phyloP scores from a whole-genome alignment of 306 rosid species.

The Cercis canadensis region DNA sequence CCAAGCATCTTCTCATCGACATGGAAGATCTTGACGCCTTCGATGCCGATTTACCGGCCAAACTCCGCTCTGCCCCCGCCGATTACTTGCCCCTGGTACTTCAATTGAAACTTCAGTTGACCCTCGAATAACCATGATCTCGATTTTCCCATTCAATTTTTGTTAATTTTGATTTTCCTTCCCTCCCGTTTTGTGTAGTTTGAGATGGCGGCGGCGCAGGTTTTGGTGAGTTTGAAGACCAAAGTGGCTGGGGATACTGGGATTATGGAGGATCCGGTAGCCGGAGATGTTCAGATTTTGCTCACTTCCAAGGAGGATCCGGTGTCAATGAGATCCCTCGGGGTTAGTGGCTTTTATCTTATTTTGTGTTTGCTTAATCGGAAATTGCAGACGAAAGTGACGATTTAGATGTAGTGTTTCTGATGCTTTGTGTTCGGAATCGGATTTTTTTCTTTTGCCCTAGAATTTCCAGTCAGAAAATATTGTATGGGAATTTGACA shows the following conservation, averaged over 20 bases:
- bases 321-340: conserved; percentile 75
- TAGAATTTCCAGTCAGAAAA: neutral
- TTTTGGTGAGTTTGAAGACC: conserved; percentile 77
- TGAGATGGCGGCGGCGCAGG: conserved; percentile 96
- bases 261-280: conserved; percentile 77
- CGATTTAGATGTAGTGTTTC: conserved; percentile 6
- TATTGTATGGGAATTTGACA: neutral
- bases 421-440: neutral
- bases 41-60: conserved; percentile 77
- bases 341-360: conserved; percentile 55
- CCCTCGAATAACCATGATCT: neutral
- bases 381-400: conserved; percentile 2
- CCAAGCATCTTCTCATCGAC: conserved; percentile 65
- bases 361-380: neutral
- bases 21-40: conserved; percentile 81
- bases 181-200: conserved; percentile 51
- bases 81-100: conserved; percentile 79
- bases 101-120: neutral
- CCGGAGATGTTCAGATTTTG: conserved; percentile 88
- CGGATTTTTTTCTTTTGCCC: neutral
- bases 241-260: conserved; percentile 89
- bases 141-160: neutral
- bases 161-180: neutral
- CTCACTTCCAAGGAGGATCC: conserved; percentile 90
- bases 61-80: conserved; percentile 82